Base-by-base conservation (phyloP, 768 basidiomycete genomes). In the Mycena haematopus region DNA sequence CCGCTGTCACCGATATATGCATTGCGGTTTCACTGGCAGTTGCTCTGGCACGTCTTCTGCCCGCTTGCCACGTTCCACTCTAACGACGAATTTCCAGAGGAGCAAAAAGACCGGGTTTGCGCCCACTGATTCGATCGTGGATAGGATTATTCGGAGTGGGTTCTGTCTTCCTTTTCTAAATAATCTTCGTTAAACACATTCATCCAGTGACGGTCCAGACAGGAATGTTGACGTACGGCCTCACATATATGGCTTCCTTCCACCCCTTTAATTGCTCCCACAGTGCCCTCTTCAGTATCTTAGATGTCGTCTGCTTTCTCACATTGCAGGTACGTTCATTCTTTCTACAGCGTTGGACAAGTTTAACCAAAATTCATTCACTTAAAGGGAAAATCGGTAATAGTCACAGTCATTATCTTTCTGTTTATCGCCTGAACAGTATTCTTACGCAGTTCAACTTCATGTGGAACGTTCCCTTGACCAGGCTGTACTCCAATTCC, bases 161-260 rank as follows among this genome's bases (percentile, higher is more conserved):
- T 7, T 38, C 25, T 31, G 29, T 19, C 13, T 25, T 22, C 19
- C 6, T 36, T 36, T 36, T 7, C 14, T 7, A 36, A 36, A 14
- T 10, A n/a, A 6, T 19, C 14, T 24, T 40, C 24, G 49, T 49
- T n/a, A n/a, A 3, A 27, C 29, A 4, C 9, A 31, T 31, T 10
- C 17, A 35, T 11, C 53, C 55, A 79, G 78, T 78, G 36, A 79
- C 78, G 6, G 63, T 80, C 15, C 79, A 80, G 35, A 80, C 77
- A 0, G 78, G 80, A 29, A 33, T 76, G 11, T 36, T 80, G 17
- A 80, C 79, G 55, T 55, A n/a, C n/a, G 40, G 13, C n/a, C 25
- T 3, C 15, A 7, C 40, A 11, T 15, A 24, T 22, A 6, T 22
- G 29, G 14, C 7, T 38, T 33, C 11, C 8, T 44, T 55, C 22